Evolutionary conservation across 257 asterid genomes (phyloP).

Genomic region (Avicennia marina): DNA sequence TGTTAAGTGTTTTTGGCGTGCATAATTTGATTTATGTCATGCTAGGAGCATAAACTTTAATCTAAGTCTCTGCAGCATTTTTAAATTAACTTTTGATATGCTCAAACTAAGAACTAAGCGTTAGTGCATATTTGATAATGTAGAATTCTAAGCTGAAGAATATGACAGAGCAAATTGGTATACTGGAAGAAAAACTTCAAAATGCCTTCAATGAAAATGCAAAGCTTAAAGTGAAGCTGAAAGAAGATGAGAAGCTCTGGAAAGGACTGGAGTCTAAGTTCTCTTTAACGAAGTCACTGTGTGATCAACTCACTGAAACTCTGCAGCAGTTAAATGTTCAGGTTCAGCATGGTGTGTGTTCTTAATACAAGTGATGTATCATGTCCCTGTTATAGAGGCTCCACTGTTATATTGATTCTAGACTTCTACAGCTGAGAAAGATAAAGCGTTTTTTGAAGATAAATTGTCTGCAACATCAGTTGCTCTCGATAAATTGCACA

Average conservation of each 20-base stretch:
- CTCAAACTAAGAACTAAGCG: constrained; percentile 16
- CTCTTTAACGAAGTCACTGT: constrained; percentile 65
- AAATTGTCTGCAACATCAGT: constrained; percentile 70
- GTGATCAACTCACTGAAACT: constrained; percentile 81
- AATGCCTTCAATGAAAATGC: constrained; percentile 83
- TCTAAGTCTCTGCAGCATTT: not conserved
- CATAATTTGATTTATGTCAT: not conserved
- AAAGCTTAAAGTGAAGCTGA: constrained; percentile 74
- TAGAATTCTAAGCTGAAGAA: constrained; percentile 88
- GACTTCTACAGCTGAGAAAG: constrained; percentile 72
- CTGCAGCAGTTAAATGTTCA: constrained; percentile 65
- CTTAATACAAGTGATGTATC: constrained; percentile 11
- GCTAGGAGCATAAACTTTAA: constrained; percentile 11
- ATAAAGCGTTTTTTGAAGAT: constrained; percentile 64
- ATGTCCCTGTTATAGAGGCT: constrained; percentile 2
- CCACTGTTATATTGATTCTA: constrained; percentile 23
- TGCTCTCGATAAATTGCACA: constrained; percentile 66
- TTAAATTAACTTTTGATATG: constrained; percentile 6
- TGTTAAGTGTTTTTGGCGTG: not conserved
- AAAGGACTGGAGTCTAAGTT: constrained; percentile 86
- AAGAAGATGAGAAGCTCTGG: constrained; percentile 98
- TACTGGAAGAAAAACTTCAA: constrained; percentile 85
- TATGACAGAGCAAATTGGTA: constrained; percentile 54
- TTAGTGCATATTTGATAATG: constrained; percentile 24
- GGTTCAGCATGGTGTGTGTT: constrained; percentile 67